Evolutionary conservation across 768 basidiomycete genomes (phyloP).

Genomic region (Leucocoprinus birnbaumii): DNA sequence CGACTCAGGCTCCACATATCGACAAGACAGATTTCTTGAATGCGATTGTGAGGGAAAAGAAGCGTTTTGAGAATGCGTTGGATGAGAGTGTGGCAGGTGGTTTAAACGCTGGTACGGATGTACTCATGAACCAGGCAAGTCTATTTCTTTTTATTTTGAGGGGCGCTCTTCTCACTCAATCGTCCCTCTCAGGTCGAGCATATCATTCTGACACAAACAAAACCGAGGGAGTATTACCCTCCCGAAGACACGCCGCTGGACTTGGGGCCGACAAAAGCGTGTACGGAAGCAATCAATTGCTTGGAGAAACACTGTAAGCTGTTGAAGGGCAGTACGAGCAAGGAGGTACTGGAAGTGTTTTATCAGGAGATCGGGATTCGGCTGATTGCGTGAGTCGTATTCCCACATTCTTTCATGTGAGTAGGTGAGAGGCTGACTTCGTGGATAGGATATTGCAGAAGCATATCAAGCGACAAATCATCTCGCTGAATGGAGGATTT

Average conservation of each 20-base stretch:
- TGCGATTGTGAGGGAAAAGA: conserved; percentile 92
- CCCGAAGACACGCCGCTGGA: conserved; percentile 77
- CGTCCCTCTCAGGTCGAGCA: conserved; percentile 80
- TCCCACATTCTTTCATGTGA: no score
- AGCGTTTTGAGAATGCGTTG: conserved; percentile 86
- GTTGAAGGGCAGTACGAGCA: conserved; percentile 89
- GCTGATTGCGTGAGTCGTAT: conserved; percentile 60
- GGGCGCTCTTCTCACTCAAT: not conserved
- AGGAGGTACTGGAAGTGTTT: conserved; percentile 96
- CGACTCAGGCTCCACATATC: conserved; percentile 79
- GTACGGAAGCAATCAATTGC: conserved; percentile 86
- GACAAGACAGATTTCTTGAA: conserved; percentile 94
- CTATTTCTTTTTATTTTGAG: not conserved
- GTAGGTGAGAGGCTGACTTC: not conserved
- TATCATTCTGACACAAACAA: conserved; percentile 79
- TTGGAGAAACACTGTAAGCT: conserved; percentile 89
- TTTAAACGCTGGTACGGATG: conserved; percentile 92
- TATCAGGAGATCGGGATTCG: conserved; percentile 96
- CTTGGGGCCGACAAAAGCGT: conserved; percentile 82
- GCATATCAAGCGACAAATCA: conserved; percentile 96
- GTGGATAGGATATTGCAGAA: conserved; percentile 84
- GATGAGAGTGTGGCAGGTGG: conserved; percentile 95
- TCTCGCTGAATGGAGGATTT: conserved; percentile 91
- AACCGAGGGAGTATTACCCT: conserved; percentile 88
- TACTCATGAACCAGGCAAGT: conserved; percentile 88